These are phyloP conservation scores for Pharus latifolius DNA, from an alignment of 176 grass and related monocot species.

Conservation along the genomic window DNA sequence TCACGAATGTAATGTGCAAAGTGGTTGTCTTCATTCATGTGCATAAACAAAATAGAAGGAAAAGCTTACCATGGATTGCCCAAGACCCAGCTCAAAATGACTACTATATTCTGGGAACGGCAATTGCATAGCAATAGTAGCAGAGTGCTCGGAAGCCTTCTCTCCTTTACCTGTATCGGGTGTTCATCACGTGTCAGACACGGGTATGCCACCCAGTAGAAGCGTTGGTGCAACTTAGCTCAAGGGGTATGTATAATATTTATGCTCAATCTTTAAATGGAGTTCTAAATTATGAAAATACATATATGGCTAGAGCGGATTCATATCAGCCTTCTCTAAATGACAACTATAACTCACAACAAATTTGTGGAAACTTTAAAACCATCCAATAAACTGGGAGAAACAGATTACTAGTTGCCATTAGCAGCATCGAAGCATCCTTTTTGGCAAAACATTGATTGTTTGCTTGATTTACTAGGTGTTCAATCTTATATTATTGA, in stretches of 20 bases:
- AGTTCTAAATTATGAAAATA: not conserved
- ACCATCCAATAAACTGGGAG: no score
- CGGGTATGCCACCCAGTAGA: not conserved
- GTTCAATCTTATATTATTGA: not conserved
- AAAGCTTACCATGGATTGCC: slow-evolving; percentile 58
- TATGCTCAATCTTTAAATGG: not conserved
- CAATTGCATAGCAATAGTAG: slow-evolving; percentile 33
- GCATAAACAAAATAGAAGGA: not conserved
- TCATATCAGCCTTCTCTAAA: no score
- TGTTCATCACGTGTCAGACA: not conserved
- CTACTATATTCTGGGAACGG: slow-evolving; percentile 35
- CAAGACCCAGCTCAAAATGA: slow-evolving; percentile 63
- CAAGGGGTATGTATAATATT: not conserved
- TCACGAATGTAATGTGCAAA: not conserved
- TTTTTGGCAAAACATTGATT: no score
- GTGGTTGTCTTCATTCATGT: not conserved
- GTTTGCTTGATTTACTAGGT: no score
- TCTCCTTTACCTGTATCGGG: slow-evolving; percentile 31
- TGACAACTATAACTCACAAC: no score
- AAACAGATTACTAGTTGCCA: no score
- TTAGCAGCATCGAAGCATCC: no score
- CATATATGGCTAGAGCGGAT: no score
- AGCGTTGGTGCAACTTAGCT: not conserved
- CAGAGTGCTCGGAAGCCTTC: slow-evolving; percentile 41
- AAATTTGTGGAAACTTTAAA: no score